Base-by-base conservation (phyloP, 495 filamentous ascomycete species). In the Opeltia flavorubescens region DNA sequence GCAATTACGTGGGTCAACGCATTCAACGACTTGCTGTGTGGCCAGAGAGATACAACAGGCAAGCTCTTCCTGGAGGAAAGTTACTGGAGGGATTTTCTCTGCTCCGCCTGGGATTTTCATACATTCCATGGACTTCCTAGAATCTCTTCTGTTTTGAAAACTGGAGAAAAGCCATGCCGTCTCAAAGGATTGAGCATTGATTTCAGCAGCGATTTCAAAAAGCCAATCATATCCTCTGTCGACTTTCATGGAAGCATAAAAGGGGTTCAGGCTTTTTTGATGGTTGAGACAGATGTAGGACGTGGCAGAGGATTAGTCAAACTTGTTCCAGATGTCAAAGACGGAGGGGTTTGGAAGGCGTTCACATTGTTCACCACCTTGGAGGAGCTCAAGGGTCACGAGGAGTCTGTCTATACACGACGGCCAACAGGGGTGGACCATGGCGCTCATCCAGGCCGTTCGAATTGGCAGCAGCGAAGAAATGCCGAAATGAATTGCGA, bases 31-130 rank as follows among this genome's bases (percentile, higher is more conserved):
- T 41, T 51, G 31, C 20, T 48, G 35, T n/a, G 23, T 38, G 34
- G 49, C 33, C 18, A 34, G 47, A 18, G 45, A 36, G 29, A 48
- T 38, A 53, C 54, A 3, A 29, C 66, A 20, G 56, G 62, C 3
- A 44, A 51, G 4, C 62, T 78, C 11, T 81, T 80, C 55, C 41
- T 72, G 15, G 55, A 63, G 3, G 59, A 66, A 44, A 60, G 64
- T 6, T 79, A 69, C 52, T 77, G 75, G 74, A 62, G 72, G 6
- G 75, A 78, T 49, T 71, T 76, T 26, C 64, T 77, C 4, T 70
- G 61, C 21, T 43, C 76, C 12, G 65, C 71, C 4, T 79, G 71
- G 72, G 62, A 71, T 34, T 60, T 72, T 27, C 66, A 59, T 38
- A 76, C 74, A 0, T 45, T 69, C 21, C 66, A 75, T 35, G 67